Evolutionary conservation across 148 eudicot species (phyloP).

Genomic region (Talinum fruticosum): DNA sequence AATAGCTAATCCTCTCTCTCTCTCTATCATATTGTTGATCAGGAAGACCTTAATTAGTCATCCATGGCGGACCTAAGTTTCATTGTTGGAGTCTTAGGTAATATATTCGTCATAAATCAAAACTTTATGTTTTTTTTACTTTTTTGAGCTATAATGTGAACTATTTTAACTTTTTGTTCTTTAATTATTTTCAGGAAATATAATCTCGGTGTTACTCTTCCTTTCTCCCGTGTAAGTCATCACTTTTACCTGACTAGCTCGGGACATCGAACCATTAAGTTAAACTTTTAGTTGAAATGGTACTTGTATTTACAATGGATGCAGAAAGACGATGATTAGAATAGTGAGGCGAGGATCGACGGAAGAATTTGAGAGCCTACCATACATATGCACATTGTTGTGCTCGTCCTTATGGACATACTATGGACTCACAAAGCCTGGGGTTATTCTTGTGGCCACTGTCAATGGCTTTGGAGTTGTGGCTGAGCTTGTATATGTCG

Average conservation of each 20-base stretch:
- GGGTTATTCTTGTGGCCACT: constrained; percentile 46
- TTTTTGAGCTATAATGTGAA: not conserved
- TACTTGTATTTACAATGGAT: too few species aligned
- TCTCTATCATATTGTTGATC: constrained; percentile 10
- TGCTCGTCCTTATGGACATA: constrained; percentile 47
- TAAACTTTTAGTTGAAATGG: too few species aligned
- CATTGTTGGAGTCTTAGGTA: constrained; percentile 44
- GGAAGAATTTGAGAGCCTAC: constrained; percentile 46
- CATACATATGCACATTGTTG: constrained; percentile 44
- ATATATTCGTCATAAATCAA: not conserved
- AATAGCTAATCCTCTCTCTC: not conserved
- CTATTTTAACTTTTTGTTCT: not conserved
- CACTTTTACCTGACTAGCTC: not conserved
- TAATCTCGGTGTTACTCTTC: constrained; percentile 48
- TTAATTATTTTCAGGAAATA: constrained; percentile 38
- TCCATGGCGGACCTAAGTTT: constrained; percentile 45
- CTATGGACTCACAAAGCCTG: constrained; percentile 49
- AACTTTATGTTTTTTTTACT: not conserved
- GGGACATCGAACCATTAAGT: too few species aligned
- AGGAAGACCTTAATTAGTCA: constrained; percentile 9
- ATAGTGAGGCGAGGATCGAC: constrained; percentile 37
- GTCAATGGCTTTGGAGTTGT: constrained; percentile 59
- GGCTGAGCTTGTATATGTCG: constrained; percentile 37
- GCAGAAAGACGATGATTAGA: constrained; percentile 40
- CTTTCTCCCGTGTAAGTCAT: constrained; percentile 54